phyloP scores from a whole-genome alignment of 2,329 filamentous ascomycete genomes.

The Incumbomyces delicatus region DNA sequence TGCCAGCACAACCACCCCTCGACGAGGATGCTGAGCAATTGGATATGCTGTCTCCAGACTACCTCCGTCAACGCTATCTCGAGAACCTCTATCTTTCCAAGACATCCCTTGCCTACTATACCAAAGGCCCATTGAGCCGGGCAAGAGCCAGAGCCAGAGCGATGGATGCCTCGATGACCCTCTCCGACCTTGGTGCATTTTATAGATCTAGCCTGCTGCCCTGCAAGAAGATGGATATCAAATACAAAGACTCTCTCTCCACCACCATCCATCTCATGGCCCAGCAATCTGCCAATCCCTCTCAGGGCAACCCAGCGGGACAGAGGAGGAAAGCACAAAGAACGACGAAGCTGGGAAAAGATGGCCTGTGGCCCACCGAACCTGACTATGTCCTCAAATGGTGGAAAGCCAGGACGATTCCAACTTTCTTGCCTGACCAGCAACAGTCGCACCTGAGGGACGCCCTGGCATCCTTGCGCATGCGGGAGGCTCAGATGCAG shows the following conservation, averaged over 20 bases:
- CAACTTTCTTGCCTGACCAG: slow-evolving; percentile 2
- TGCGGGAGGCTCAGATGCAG: slow-evolving; percentile 41
- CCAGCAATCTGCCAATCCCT: slow-evolving; percentile 25
- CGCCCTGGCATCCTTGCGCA: slow-evolving; percentile 34
- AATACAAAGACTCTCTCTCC: slow-evolving; percentile 37
- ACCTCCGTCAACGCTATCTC: slow-evolving; percentile 18
- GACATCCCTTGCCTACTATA: slow-evolving; percentile 43
- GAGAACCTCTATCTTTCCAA: slow-evolving; percentile 23
- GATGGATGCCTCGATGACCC: slow-evolving; percentile 19
- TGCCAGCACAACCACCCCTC: neutral
- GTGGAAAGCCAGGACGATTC: slow-evolving; percentile 57
- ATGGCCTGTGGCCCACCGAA: slow-evolving; percentile 39
- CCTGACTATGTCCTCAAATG: slow-evolving; percentile 33
- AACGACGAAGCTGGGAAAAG: slow-evolving; percentile 36
- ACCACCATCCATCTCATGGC: slow-evolving; percentile 26
- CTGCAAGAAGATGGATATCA: slow-evolving; percentile 38
- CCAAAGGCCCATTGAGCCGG: slow-evolving; percentile 40
- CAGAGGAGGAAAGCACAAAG: slow-evolving; percentile 23
- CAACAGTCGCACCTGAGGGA: slow-evolving; percentile 29
- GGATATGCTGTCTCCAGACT: slow-evolving; percentile 10
- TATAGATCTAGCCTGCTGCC: slow-evolving; percentile 35
- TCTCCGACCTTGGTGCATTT: slow-evolving; percentile 26
- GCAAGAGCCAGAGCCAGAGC: slow-evolving; percentile 31
- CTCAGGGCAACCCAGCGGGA: slow-evolving; percentile 22
- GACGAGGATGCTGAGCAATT: neutral